These are phyloP conservation scores for Fonsecaea monophora DNA, from an alignment of 2,329 filamentous ascomycete species.

Conservation along the genomic window DNA sequence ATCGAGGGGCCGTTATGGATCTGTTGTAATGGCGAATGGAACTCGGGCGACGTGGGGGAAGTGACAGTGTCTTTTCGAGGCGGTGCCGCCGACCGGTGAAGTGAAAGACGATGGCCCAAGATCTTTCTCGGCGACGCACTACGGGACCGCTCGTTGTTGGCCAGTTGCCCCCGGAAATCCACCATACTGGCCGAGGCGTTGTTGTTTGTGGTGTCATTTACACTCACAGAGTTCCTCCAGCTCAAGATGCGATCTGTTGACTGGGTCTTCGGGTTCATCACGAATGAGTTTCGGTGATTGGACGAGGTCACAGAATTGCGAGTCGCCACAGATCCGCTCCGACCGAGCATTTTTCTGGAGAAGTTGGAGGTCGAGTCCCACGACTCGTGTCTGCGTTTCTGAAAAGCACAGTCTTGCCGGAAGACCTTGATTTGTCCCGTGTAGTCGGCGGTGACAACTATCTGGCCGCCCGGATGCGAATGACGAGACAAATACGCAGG, in stretches of 20 bases:
- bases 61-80: constrained; percentile 19
- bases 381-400: constrained; percentile 75
- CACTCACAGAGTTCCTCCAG: constrained; percentile 77
- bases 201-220: constrained; percentile 54
- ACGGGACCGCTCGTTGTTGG: constrained; percentile 32
- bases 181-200: constrained; percentile 28
- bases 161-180: constrained; percentile 25
- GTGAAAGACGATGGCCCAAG: constrained; percentile 29
- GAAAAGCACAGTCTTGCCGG: constrained; percentile 87
- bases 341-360: constrained; percentile 67
- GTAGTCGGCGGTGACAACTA: constrained; percentile 89
- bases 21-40: constrained; percentile 30
- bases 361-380: constrained; percentile 82
- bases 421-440: constrained; percentile 92
- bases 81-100: constrained; percentile 24
- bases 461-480: constrained; percentile 80
- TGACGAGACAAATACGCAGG: constrained; percentile 79
- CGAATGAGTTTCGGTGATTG: constrained; percentile 45
- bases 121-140: constrained; percentile 35
- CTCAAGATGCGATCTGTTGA: constrained; percentile 78
- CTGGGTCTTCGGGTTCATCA: constrained; percentile 52
- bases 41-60: constrained; percentile 19
- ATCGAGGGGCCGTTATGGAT: constrained; percentile 30
- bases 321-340: constrained; percentile 64
- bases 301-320: constrained; percentile 58